A percentile compares a stretch with the other conserved stretches of the same genome.
Conservation (phyloP, 768 basidiomycete species). For the Tricholoma flavovirens region DNA sequence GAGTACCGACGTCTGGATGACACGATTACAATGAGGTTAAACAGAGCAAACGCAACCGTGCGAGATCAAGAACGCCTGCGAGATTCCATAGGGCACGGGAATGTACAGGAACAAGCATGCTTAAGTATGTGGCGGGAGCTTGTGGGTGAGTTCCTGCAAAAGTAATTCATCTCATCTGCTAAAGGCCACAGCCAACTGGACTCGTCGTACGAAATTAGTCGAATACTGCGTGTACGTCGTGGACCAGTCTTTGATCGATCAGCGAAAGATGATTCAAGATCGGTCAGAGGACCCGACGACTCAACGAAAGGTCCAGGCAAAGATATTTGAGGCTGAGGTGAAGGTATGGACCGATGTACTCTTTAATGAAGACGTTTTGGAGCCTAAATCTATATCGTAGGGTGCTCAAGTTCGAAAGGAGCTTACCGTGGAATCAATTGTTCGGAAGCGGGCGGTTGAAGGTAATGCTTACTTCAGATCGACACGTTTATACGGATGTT, state of each 20-base stretch:
- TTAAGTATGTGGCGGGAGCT: conserved; percentile 73
- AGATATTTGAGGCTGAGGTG: conserved; percentile 60
- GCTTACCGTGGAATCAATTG: conserved; percentile 63
- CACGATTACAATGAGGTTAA: conserved; percentile 71
- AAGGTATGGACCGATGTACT: conserved; percentile 45
- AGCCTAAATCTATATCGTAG: conserved; percentile 31
- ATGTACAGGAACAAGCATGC: conserved; percentile 70
- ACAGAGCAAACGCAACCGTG: conserved; percentile 70
- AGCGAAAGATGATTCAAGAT: conserved; percentile 39
- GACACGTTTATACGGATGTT: neutral
- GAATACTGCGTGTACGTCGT: conserved; percentile 70
- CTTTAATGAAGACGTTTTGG: neutral
- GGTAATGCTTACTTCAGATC: conserved; percentile 39
- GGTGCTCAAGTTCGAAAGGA: conserved; percentile 73
- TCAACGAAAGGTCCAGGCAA: conserved; percentile 49
- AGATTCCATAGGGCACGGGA: conserved; percentile 37
- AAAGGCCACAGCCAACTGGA: conserved; percentile 53
- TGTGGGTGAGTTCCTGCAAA: conserved; percentile 47
- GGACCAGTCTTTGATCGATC: conserved; percentile 57
- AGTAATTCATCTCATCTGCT: conserved; percentile 15
- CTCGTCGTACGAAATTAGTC: conserved; percentile 64
- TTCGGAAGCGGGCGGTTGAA: conserved; percentile 63
- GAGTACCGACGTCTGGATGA: conserved; percentile 83
- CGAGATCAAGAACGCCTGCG: conserved; percentile 60
- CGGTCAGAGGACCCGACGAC: conserved; percentile 37